phyloP scores from a whole-genome alignment of 495 filamentous ascomycete genomes.

The Aspergillus hancockii region DNA sequence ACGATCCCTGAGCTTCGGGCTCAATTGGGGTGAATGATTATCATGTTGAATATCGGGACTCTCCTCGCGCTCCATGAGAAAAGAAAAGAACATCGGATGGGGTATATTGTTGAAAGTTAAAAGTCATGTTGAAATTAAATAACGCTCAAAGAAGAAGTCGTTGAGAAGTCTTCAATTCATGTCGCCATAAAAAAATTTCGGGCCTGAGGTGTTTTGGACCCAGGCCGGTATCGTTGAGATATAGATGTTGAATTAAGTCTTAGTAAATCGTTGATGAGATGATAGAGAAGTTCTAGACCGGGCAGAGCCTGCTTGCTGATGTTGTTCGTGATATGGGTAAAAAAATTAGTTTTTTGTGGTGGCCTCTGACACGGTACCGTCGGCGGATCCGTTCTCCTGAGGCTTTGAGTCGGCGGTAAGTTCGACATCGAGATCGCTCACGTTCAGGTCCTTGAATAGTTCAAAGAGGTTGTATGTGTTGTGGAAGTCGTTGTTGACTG shows the following conservation, averaged over 20 bases:
- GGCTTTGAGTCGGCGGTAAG: constrained; percentile 18
- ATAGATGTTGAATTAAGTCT: constrained; percentile 47
- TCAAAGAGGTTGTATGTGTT: constrained; percentile 73
- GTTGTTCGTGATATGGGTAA: background rate
- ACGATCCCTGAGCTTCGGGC: constrained; percentile 7
- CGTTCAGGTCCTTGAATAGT: constrained; percentile 76
- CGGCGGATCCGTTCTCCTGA: constrained; percentile 21
- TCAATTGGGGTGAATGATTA: constrained; percentile 21
- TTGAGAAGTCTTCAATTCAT: constrained; percentile 53
- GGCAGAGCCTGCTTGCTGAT: background rate
- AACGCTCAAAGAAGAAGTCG: constrained; percentile 51
- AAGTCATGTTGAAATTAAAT: constrained; percentile 48
- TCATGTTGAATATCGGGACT: constrained; percentile 41
- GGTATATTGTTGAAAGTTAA: constrained; percentile 39
- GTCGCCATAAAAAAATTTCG: constrained; percentile 48
- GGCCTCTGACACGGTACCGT: constrained; percentile 15
- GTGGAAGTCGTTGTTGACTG: constrained; percentile 97
- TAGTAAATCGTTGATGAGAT: constrained; percentile 23
- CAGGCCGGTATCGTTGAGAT: constrained; percentile 44
- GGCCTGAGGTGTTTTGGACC: constrained; percentile 28
- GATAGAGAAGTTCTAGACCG: constrained; percentile 2
- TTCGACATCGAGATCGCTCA: constrained; percentile 61
- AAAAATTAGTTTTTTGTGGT: constrained; percentile 31
- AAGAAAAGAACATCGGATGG: constrained; percentile 25
- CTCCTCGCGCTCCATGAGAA: constrained; percentile 26